Evolutionary conservation across 441 rosid species (phyloP).

Genomic region (Aquilaria agallochum): DNA sequence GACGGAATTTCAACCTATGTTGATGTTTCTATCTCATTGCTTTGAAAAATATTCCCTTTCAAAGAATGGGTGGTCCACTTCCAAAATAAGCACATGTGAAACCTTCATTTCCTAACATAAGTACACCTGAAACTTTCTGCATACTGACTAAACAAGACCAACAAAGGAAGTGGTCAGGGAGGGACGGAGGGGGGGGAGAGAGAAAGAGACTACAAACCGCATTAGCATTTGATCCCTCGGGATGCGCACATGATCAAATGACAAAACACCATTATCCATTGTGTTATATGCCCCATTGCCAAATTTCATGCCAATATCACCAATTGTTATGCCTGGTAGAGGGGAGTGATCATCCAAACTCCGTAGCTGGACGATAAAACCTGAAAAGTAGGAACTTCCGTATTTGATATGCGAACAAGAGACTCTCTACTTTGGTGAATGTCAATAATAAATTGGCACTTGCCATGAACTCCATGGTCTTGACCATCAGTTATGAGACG

Average conservation of each 20-base stretch:
- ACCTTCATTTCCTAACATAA: too few species aligned
- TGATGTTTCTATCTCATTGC: too few species aligned
- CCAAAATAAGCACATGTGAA: not conserved
- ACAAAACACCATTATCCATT: constrained; percentile 93
- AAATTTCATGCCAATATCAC: constrained; percentile 92
- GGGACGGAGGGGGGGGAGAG: constrained; percentile 11
- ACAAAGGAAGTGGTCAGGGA: not conserved
- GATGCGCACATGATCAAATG: constrained; percentile 84
- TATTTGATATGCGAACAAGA: constrained; percentile 17
- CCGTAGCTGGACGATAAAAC: constrained; percentile 91
- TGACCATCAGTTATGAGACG: constrained; percentile 70
- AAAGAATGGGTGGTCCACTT: not conserved
- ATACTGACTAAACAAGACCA: too few species aligned
- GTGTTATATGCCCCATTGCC: constrained; percentile 89
- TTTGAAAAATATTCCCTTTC: too few species aligned
- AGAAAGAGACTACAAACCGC: constrained; percentile 47
- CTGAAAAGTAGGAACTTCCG: constrained; percentile 36
- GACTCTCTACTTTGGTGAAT: not conserved
- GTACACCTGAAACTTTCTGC: too few species aligned
- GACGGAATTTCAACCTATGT: too few species aligned
- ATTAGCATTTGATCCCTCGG: constrained; percentile 96
- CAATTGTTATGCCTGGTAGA: constrained; percentile 84
- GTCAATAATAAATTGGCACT: constrained; percentile 9
- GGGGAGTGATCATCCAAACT: constrained; percentile 93
- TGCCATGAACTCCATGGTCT: constrained; percentile 89